Conservation (phyloP, 148 eudicot genomes). For the Silene conica region DNA sequence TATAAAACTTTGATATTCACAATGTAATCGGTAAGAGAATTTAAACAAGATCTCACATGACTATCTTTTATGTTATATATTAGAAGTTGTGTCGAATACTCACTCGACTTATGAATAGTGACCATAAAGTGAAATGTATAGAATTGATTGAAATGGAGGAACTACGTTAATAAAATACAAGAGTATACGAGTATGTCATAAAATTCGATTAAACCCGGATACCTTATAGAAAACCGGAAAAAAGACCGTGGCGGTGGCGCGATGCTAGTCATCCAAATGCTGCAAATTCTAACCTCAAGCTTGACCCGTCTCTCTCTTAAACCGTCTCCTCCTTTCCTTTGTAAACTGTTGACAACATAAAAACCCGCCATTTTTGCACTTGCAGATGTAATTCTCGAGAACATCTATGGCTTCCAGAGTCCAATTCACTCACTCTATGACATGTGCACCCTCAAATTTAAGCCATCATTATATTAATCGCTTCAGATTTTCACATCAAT, state of each 20-base stretch:
- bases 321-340: background rate
- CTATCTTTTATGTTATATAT: no score
- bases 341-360: background rate
- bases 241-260: conserved; percentile 29
- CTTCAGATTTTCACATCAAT: conserved; percentile 6
- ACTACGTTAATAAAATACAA: no score
- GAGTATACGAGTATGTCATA: no score
- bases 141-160: no score
- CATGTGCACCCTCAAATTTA: conserved; percentile 18
- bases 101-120: no score
- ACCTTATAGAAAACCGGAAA: no score
- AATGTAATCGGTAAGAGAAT: no score
- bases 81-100: no score
- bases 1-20: no score
- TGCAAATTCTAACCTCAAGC: conserved; percentile 27
- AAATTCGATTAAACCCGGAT: no score
- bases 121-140: no score
- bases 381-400: conserved; percentile 9
- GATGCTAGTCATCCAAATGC: conserved; percentile 21
- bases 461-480: background rate
- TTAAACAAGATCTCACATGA: no score
- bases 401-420: conserved; percentile 17
- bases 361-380: conserved; percentile 3
- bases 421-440: conserved; percentile 19
- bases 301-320: background rate